Percentiles rank a stretch among this genome's conserved stretches.
These are phyloP conservation scores for Cucurbita argyrosperma DNA, from an alignment of 306 rosid genomes.

Conservation along the genomic window DNA sequence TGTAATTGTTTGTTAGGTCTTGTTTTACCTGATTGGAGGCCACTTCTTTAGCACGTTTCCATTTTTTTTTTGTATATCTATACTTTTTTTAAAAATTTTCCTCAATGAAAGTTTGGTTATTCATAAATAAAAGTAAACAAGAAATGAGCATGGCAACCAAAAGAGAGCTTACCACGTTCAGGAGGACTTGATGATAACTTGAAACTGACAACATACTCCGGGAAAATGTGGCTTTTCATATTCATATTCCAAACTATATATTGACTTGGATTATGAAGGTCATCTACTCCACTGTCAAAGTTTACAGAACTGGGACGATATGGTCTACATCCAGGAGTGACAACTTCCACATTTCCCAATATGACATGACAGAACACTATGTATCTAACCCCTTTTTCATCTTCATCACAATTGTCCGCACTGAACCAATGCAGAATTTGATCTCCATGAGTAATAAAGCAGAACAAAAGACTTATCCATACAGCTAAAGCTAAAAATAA, in stretches of 20 bases:
- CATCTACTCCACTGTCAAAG: slow-evolving; percentile 23
- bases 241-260: slow-evolving; percentile 18
- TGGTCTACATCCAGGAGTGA: slow-evolving; percentile 15
- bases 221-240: slow-evolving; percentile 16
- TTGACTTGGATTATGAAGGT: slow-evolving; percentile 17
- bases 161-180: slow-evolving; percentile 12
- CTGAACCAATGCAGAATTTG: slow-evolving; percentile 9
- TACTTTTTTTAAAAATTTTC: no score
- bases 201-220: slow-evolving; percentile 21
- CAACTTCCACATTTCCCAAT: slow-evolving; percentile 18
- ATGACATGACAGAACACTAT: slow-evolving; percentile 16
- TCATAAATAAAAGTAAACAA: neutral
- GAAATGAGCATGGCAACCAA: neutral
- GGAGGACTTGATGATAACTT: slow-evolving; percentile 1
- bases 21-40: neutral
- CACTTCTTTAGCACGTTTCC: neutral
- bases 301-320: slow-evolving; percentile 15
- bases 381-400: slow-evolving; percentile 17
- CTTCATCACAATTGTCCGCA: slow-evolving; percentile 16
- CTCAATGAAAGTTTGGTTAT: neutral
- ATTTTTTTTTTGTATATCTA: no score
- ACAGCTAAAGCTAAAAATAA: neutral
- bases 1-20: no score
- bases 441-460: neutral
- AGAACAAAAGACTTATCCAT: neutral